Evolutionary conservation across 2,329 filamentous ascomycete genomes (phyloP).

Genomic region (Chalaropsis ovoidea): DNA sequence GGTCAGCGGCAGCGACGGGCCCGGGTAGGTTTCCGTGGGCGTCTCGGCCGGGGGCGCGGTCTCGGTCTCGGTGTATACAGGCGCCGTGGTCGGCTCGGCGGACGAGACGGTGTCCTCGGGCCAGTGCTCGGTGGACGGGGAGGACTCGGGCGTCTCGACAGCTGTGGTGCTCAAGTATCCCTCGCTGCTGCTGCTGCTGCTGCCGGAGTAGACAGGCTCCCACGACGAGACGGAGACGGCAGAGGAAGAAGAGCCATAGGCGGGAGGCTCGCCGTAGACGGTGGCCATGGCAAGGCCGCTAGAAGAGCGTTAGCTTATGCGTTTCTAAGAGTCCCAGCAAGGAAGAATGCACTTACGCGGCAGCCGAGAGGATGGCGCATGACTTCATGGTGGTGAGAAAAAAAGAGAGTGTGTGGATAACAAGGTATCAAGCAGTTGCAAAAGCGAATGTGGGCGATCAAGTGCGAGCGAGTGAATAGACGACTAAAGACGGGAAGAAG

Average conservation of each 20-base stretch:
- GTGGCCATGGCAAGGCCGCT: constrained; percentile 20
- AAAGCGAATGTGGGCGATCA: constrained; percentile 5
- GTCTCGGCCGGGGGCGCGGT: neutral
- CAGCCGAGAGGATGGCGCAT: constrained; percentile 14
- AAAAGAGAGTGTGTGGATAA: constrained; percentile 13
- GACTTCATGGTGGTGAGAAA: constrained; percentile 22
- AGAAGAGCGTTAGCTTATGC: neutral
- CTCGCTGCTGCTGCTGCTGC: neutral
- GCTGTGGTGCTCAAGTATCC: neutral
- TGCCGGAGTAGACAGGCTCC: neutral
- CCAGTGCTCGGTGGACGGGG: neutral
- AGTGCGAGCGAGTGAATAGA: constrained; percentile 1
- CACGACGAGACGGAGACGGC: neutral
- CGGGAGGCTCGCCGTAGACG: constrained; percentile 18
- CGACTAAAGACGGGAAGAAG: neutral
- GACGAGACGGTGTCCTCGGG: neutral
- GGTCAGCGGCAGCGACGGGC: neutral
- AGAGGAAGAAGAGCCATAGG: neutral
- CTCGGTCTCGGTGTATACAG: neutral
- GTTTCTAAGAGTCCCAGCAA: neutral
- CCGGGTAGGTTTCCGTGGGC: constrained; percentile 1
- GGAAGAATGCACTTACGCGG: constrained; percentile 14
- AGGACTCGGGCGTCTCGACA: neutral
- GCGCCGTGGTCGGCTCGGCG: neutral
- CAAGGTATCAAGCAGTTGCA: constrained; percentile 9